Conservation (phyloP, 2,329 filamentous ascomycete species). For the Sarocladiaceae sp. region DNA sequence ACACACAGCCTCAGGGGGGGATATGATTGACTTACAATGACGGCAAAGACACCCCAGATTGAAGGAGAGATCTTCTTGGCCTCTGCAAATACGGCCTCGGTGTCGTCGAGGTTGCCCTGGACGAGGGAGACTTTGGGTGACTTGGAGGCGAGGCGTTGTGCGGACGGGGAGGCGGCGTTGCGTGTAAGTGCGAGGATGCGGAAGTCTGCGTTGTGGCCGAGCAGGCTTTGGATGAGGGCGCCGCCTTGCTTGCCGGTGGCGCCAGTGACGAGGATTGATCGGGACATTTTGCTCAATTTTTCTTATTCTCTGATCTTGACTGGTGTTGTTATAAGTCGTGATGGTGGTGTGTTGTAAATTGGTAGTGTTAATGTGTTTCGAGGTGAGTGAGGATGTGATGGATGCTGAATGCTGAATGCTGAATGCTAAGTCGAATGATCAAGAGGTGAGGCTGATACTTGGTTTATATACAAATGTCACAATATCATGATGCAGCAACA, state of each 20-base stretch:
- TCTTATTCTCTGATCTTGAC: too few relatives aligned
- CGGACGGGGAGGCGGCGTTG: conserved; percentile 41
- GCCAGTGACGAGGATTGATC: conserved; percentile 26
- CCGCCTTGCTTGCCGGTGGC: conserved; percentile 33
- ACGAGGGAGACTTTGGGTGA: conserved; percentile 47
- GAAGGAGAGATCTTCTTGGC: conserved; percentile 23
- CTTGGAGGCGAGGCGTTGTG: conserved; percentile 38
- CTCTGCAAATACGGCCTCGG: conserved; percentile 40
- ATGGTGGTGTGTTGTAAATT: background rate
- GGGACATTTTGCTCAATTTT: too few relatives aligned
- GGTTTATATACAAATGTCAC: too few relatives aligned
- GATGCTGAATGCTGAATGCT: too few relatives aligned
- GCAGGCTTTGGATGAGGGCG: conserved; percentile 24
- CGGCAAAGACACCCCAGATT: conserved; percentile 56
- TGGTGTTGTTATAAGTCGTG: background rate
- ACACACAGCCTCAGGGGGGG: conserved; percentile 4
- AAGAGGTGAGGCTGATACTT: too few relatives aligned
- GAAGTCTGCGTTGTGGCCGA: conserved; percentile 27
- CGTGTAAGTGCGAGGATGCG: conserved; percentile 56
- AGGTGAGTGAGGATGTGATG: too few relatives aligned
- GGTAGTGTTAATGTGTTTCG: too few relatives aligned
- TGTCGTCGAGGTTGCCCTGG: conserved; percentile 50
- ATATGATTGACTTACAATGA: conserved; percentile 38
- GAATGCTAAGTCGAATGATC: too few relatives aligned
- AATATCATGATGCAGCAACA: too few relatives aligned